Conservation (phyloP, 2,329 filamentous ascomycete species). For the Penicillium sp. region DNA sequence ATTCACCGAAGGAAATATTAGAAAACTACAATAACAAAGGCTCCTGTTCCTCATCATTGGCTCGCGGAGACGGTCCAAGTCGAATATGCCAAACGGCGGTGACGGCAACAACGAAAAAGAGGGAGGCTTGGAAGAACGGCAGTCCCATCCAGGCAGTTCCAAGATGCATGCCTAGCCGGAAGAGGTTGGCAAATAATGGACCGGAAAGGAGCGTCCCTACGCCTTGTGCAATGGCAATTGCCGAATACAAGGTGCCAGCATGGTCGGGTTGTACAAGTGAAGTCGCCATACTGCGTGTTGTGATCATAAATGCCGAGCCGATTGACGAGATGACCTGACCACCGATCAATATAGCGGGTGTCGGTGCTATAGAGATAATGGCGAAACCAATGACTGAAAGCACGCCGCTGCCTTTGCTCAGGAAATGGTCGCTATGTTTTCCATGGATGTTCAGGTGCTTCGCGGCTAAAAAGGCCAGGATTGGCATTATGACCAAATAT, state of each 20-base stretch:
- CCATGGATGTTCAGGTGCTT: conserved; percentile 21
- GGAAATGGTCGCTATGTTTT: conserved; percentile 19
- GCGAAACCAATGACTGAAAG: conserved; percentile 22
- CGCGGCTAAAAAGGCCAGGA: conserved; percentile 12
- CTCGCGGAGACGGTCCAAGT: not conserved
- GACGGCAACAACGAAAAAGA: conserved; percentile 17
- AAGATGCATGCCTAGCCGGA: conserved; percentile 25
- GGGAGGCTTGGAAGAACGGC: conserved; percentile 25
- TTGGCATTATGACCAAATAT: conserved; percentile 25
- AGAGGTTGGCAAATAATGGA: conserved; percentile 28
- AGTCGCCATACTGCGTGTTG: conserved; percentile 27
- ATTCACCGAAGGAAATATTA: not conserved
- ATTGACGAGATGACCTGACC: conserved; percentile 27
- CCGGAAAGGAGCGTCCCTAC: conserved; percentile 24
- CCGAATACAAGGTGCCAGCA: conserved; percentile 30
- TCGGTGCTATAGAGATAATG: conserved; percentile 16
- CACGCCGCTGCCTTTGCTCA: conserved; percentile 21
- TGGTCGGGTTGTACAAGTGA: conserved; percentile 25
- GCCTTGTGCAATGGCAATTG: conserved; percentile 23
- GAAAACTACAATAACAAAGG: conserved; percentile 5
- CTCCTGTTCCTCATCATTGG: conserved; percentile 10
- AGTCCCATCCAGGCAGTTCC: conserved; percentile 28
- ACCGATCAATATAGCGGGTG: conserved; percentile 16
- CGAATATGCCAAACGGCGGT: conserved; percentile 14
- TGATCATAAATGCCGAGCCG: conserved; percentile 23